These are phyloP conservation scores for Backusella macrospora DNA, from an alignment of 192 early-diverging fungal genomes.

Conservation along the genomic window DNA sequence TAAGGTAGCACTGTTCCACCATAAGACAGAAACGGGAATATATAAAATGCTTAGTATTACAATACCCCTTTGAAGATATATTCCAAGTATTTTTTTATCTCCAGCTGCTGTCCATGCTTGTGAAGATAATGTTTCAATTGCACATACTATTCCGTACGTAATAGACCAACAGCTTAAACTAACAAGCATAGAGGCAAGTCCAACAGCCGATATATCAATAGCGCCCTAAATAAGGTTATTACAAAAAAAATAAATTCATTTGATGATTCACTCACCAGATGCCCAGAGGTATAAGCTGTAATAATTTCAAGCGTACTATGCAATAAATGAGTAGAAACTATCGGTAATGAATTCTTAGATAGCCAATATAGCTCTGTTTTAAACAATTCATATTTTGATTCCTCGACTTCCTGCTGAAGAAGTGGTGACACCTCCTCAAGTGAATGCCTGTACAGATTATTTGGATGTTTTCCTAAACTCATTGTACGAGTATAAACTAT, in stretches of 20 bases:
- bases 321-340: constrained; percentile 29
- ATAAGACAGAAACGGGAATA: constrained; percentile 68
- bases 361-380: constrained; percentile 31
- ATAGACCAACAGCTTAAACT: constrained; percentile 69
- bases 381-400: background rate
- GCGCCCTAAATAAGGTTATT: constrained; percentile 35
- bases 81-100: constrained; percentile 66
- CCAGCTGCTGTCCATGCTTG: constrained; percentile 69
- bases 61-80: constrained; percentile 80
- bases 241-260: background rate
- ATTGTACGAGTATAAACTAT: background rate
- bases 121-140: constrained; percentile 76
- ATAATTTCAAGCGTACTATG: constrained; percentile 34
- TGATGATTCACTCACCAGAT: constrained; percentile 14
- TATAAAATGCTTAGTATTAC: constrained; percentile 74
- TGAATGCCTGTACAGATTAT: background rate
- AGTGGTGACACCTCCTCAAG: background rate
- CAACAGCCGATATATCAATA: constrained; percentile 66
- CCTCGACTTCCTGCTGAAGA: background rate
- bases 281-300: constrained; percentile 27
- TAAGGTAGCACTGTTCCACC: constrained; percentile 70
- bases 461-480: background rate
- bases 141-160: constrained; percentile 65
- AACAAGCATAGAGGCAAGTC: constrained; percentile 72
- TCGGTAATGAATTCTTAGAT: constrained; percentile 37